Evolutionary conservation across 768 basidiomycete genomes (phyloP), one percentile per base, ranked within the genome.

Genomic region (Auricularia auricula-judae): DNA sequence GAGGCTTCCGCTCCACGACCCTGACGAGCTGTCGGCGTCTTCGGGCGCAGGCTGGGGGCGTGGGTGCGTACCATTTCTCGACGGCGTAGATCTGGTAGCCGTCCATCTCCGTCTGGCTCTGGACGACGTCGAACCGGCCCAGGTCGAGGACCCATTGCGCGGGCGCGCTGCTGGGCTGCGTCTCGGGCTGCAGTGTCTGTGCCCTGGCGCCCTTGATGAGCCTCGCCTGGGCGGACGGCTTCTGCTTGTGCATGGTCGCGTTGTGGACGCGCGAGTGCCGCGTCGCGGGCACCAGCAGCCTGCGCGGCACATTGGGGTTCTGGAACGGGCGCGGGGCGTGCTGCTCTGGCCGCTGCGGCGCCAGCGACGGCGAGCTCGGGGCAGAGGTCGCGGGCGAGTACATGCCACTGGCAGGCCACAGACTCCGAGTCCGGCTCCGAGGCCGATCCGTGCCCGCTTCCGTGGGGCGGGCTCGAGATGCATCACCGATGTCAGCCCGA

Each of bases 11-110:
- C 63, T 87, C 84, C 7, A 88, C 84, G 65, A 92, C 80, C 88
- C 86, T 87, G 66, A 11, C 14, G 62, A 44, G 39, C 43, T 43
- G 47, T 33, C 42, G 43, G 53, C 68, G 75, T 65, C 70, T 62
- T 23, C 21, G 14, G 12, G 54, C 36, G 16, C 61, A 51, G 4
- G 11, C 14, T 47, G 47, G n/a, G 35, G 21, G 58, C 5, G 36
- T 14, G n/a, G 61, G n/a, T 8, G 63, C 66, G 29, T 36, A 85
- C 89, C 91, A 93, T 73, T 88, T 88, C 78, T 93, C 88, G 8
- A 93, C 91, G 0, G 89, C 91, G 71, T 92, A 93, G 64, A 93
- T 79, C 75, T 92, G 91, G 74, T 86, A 91, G 1, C 86, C 86
- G 21, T 77, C 71, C 29, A 89, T 71, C 56, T 84, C 75, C 58